Percentiles rank a stretch among this genome's conserved stretches.
phyloP scores from a whole-genome alignment of 768 basidiomycete genomes.

The Tricholoma terreum region DNA sequence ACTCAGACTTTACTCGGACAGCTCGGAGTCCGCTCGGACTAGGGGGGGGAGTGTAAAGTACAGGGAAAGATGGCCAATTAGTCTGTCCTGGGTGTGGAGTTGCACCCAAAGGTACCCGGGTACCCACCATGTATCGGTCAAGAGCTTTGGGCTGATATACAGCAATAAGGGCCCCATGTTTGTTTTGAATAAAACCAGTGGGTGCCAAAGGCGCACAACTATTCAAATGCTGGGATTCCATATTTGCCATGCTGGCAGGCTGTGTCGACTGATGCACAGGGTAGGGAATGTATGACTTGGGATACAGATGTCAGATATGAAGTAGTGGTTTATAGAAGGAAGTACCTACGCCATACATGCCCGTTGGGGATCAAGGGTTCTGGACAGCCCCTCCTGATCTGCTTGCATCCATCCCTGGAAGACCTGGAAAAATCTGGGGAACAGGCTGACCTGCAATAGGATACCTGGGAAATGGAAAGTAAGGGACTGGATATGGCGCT shows the following conservation, averaged over 20 bases:
- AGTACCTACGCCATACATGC: slow-evolving; percentile 47
- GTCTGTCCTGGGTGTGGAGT: slow-evolving; percentile 25
- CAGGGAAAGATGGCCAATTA: slow-evolving; percentile 32
- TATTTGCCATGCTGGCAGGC: slow-evolving; percentile 28
- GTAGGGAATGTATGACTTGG: slow-evolving; percentile 50
- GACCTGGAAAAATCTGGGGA: slow-evolving; percentile 29
- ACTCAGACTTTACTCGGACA: too few species aligned
- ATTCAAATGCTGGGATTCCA: slow-evolving; percentile 22
- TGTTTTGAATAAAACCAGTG: slow-evolving; percentile 68
- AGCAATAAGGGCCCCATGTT: slow-evolving; percentile 68
- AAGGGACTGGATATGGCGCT: slow-evolving; percentile 51
- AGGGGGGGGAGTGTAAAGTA: too few species aligned
- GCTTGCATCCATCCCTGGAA: slow-evolving; percentile 37
- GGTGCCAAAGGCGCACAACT: slow-evolving; percentile 58
- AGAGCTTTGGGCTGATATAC: slow-evolving; percentile 70
- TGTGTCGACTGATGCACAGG: slow-evolving; percentile 35
- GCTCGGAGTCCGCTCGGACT: too few species aligned
- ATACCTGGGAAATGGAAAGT: slow-evolving; percentile 48
- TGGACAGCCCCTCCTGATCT: slow-evolving; percentile 23
- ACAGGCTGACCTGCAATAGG: slow-evolving; percentile 29
- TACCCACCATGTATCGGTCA: slow-evolving; percentile 61
- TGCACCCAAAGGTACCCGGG: slow-evolving; percentile 23
- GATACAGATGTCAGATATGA: slow-evolving; percentile 2
- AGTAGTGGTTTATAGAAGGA: not conserved
- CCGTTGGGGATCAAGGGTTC: slow-evolving; percentile 36